Percentiles rank a stretch among this genome's conserved stretches.
These are phyloP conservation scores for Cadophora malorum DNA, from an alignment of 2,329 filamentous ascomycete genomes.

Conservation along the genomic window DNA sequence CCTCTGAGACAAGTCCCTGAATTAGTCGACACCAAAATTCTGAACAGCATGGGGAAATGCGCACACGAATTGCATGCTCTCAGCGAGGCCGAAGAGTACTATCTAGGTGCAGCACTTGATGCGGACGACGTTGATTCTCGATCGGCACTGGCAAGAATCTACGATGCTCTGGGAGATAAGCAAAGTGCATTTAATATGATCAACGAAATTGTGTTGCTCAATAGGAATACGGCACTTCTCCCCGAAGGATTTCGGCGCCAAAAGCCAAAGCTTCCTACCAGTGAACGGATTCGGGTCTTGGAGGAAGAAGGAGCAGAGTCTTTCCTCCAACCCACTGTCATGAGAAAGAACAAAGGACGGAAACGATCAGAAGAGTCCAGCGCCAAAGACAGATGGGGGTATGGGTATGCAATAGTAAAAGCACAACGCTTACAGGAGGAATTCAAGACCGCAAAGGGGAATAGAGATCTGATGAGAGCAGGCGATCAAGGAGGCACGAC, in stretches of 20 bases:
- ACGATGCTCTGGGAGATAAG: constrained; percentile 74
- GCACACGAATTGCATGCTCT: constrained; percentile 69
- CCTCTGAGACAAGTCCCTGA: constrained; percentile 57
- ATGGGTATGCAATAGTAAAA: neutral
- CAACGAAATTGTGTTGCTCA: constrained; percentile 74
- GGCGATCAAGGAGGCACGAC: constrained; percentile 37
- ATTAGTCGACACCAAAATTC: constrained; percentile 53
- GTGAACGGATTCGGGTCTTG: neutral
- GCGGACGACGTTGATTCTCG: constrained; percentile 76
- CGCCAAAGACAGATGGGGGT: constrained; percentile 2
- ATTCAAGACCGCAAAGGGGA: constrained; percentile 19
- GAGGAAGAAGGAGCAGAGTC: constrained; percentile 10
- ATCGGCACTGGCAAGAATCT: constrained; percentile 82
- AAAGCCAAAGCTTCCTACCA: neutral
- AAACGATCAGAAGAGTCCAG: neutral
- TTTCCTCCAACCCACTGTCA: constrained; percentile 22
- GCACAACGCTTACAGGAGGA: constrained; percentile 6
- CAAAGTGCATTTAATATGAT: constrained; percentile 80
- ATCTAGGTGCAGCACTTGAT: constrained; percentile 77
- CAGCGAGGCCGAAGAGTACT: constrained; percentile 77
- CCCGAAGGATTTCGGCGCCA: constrained; percentile 30
- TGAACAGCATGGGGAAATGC: constrained; percentile 61
- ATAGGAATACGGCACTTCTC: constrained; percentile 47
- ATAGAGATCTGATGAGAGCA: constrained; percentile 45
- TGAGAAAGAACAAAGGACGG: constrained; percentile 34